Conservation (phyloP, 2,329 filamentous ascomycete genomes). For the Colletotrichum somersetense region DNA sequence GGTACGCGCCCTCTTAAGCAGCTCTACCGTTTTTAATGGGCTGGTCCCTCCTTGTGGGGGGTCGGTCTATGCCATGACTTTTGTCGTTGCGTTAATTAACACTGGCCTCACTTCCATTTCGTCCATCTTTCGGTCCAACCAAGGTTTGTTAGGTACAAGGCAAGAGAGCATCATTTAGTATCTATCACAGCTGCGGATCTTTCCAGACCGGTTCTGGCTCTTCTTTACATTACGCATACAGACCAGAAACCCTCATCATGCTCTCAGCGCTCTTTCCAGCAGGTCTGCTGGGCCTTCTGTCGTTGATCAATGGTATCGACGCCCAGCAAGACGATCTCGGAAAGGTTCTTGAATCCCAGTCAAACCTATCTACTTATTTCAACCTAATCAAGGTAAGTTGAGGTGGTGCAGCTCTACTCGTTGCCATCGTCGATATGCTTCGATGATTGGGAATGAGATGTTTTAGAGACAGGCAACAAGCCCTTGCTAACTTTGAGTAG, state of each 20-base stretch:
- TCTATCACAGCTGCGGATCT: neutral
- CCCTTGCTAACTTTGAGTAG: slow-evolving; percentile 46
- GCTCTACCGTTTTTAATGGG: slow-evolving; percentile 16
- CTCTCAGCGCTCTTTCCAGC: neutral
- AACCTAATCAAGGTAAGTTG: slow-evolving; percentile 56
- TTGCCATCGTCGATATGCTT: neutral
- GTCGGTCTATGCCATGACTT: neutral
- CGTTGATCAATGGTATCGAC: slow-evolving; percentile 17
- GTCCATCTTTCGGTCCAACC: neutral
- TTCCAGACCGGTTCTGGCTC: no score
- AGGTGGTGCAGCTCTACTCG: neutral
- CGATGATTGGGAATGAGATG: neutral
- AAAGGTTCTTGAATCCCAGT: slow-evolving; percentile 53
- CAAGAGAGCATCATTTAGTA: neutral
- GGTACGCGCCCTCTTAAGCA: slow-evolving; percentile 17
- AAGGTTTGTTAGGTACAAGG: neutral
- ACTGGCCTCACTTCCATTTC: neutral
- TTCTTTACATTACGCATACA: neutral
- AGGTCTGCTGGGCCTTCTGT: slow-evolving; percentile 5
- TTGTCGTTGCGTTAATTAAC: neutral
- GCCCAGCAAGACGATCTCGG: slow-evolving; percentile 53
- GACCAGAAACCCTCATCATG: slow-evolving; percentile 3
- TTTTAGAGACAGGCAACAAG: neutral
- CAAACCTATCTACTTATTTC: slow-evolving; percentile 60
- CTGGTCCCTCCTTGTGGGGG: neutral